Evolutionary conservation across 441 rosid species (phyloP).

Genomic region (Corymbia citriodora): DNA sequence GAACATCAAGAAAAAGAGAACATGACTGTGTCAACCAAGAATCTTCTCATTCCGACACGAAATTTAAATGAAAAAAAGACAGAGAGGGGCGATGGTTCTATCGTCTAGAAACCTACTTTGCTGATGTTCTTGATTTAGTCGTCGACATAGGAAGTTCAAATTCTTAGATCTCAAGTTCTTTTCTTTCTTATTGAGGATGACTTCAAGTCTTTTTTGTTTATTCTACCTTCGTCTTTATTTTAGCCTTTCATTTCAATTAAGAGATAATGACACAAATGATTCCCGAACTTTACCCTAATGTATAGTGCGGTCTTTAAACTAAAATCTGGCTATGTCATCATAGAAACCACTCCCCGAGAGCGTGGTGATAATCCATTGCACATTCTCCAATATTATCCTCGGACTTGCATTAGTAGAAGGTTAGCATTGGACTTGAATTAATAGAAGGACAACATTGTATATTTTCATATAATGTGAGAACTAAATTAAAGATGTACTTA

Average conservation of each 20-base stretch:
- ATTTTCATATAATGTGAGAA: no score
- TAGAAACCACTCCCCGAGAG: no score
- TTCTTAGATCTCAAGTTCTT: background rate
- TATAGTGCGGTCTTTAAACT: accelerated
- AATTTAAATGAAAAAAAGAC: background rate
- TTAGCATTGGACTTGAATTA: no score
- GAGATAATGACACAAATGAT: background rate
- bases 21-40: background rate
- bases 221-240: background rate
- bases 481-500: background rate
- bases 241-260: background rate
- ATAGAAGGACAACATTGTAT: no score
- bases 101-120: background rate
- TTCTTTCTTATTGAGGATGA: background rate
- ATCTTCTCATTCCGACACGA: background rate
- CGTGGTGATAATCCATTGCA: no score
- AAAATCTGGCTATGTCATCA: no score
- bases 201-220: background rate
- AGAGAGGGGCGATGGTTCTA: background rate
- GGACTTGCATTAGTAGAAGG: background rate
- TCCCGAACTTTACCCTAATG: background rate
- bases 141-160: background rate
- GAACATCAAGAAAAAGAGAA: background rate
- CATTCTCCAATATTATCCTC: accelerated
- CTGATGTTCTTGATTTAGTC: background rate